Percentiles rank a stretch among this genome's conserved stretches.
Evolutionary conservation across 2,329 filamentous ascomycete genomes (phyloP).

Genomic region (Colletotrichum paranaense): DNA sequence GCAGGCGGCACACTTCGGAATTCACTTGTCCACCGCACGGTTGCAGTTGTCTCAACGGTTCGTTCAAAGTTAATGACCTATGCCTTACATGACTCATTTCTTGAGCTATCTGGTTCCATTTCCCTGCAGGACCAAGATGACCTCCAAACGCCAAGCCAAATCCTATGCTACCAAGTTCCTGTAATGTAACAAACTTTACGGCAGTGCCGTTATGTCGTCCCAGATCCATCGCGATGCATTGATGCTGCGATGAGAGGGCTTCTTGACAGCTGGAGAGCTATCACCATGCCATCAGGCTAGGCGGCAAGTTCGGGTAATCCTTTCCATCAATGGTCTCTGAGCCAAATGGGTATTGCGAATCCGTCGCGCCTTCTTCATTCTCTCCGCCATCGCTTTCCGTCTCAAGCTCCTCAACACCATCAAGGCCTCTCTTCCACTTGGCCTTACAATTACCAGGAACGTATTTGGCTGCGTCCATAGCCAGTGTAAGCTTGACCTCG

Average conservation of each 20-base stretch:
- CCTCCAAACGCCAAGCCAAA: constrained; percentile 29
- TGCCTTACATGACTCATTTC: constrained; percentile 11
- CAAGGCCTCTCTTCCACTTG: constrained; percentile 56
- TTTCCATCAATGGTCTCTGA: constrained; percentile 53
- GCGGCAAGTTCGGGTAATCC: constrained; percentile 53
- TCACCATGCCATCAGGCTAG: constrained; percentile 40
- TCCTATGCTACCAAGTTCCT: neutral
- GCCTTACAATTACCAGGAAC: constrained; percentile 59
- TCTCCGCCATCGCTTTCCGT: constrained; percentile 31
- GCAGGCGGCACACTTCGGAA: neutral
- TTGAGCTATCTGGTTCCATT: constrained; percentile 5
- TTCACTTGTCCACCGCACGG: neutral
- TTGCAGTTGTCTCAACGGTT: neutral
- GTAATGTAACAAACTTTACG: constrained; percentile 16
- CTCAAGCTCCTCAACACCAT: constrained; percentile 31
- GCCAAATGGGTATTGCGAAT: constrained; percentile 45
- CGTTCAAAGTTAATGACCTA: neutral
- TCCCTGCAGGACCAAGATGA: neutral
- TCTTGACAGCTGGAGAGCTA: neutral
- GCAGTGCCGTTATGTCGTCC: neutral
- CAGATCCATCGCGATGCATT: neutral
- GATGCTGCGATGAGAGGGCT: neutral
- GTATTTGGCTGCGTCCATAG: constrained; percentile 64
- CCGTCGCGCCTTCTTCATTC: constrained; percentile 30
- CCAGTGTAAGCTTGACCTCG: constrained; percentile 67